These are phyloP conservation scores for Myrica gale DNA, from an alignment of 306 rosid genomes.

Conservation along the genomic window DNA sequence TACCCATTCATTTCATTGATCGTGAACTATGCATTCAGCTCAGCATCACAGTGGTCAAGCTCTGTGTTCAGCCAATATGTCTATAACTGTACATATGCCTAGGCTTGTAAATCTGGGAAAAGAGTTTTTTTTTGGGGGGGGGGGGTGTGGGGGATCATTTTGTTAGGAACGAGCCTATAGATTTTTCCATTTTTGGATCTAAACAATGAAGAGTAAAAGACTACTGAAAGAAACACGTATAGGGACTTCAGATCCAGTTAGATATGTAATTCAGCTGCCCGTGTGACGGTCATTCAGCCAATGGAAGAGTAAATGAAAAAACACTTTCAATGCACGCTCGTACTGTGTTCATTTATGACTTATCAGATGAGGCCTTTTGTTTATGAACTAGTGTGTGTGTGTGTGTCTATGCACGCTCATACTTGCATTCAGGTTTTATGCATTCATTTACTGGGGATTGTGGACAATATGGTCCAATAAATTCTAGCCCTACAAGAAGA, in stretches of 20 bases:
- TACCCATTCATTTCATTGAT: constrained; percentile 21
- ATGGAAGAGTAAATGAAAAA: constrained; percentile 10
- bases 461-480: too few species aligned
- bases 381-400: background rate
- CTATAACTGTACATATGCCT: constrained; percentile 51
- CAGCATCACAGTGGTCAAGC: constrained; percentile 24
- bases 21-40: constrained; percentile 26
- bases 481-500: too few species aligned
- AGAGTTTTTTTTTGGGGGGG: constrained; percentile 10
- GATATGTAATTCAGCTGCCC: background rate
- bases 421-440: background rate
- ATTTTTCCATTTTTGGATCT: constrained; percentile 24
- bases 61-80: constrained; percentile 27
- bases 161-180: constrained; percentile 24
- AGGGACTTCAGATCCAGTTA: background rate
- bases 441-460: background rate
- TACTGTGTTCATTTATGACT: background rate
- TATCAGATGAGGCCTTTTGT: background rate
- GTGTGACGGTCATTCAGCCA: constrained; percentile 10
- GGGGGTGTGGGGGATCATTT: constrained; percentile 14
- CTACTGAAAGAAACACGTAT: background rate
- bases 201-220: constrained; percentile 26
- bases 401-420: background rate
- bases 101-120: constrained; percentile 51
- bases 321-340: background rate